Base-by-base conservation (phyloP, 2,329 filamentous ascomycete genomes). In the Rutstroemia sp. region DNA sequence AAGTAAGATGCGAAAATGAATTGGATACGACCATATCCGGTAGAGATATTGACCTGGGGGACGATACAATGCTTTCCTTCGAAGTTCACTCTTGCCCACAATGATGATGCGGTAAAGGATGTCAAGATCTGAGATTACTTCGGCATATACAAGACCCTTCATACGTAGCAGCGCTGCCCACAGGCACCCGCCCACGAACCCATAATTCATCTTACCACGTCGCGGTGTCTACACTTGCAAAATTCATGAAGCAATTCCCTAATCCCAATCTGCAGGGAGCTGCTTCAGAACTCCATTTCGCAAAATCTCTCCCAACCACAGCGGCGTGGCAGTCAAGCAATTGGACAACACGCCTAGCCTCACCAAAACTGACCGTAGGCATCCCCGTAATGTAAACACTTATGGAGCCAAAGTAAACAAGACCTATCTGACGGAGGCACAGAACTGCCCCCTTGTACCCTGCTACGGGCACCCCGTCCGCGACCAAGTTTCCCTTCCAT, bases 391-490 rank as follows among this genome's bases (percentile, higher is more conserved):
- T 25, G 21, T 39, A 34, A 49, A 37, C 47, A 21, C n/a, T 41
- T 34, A 34, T 34, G 10, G 30, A 34, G 30, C 12, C 12, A 34
- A 34, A 10, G 30, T 34, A 34, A 34, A 34, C 30, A 34, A 30
- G 47, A 38, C 19, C 17, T 19, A 17, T 42, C 27, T 6, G 25
- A 48, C 14, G 25, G n/a, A 46, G 3, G 21, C 6, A 23, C 23
- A 17, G 5, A 14, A 48, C 30, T 38, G 37, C 51, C 48, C 14
- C 51, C 30, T 23, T 34, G 21, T 30, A 39, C 52, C 52, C 34
- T 49, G 51, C 23, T 46, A 25, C 51, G 45, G 52, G 17, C 52
- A 49, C 45, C 51, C 52, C 52, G 42, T 53, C 51, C 23, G 6
- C 17, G 12, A n/a, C 27, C 19, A 54, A 25, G 44, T 34, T 37